A percentile compares a stretch with the other conserved stretches of the same genome.
These are phyloP conservation scores for Geotrichum phurueaensis DNA, from an alignment of 1,139 yeast genomes.

Conservation along the genomic window DNA sequence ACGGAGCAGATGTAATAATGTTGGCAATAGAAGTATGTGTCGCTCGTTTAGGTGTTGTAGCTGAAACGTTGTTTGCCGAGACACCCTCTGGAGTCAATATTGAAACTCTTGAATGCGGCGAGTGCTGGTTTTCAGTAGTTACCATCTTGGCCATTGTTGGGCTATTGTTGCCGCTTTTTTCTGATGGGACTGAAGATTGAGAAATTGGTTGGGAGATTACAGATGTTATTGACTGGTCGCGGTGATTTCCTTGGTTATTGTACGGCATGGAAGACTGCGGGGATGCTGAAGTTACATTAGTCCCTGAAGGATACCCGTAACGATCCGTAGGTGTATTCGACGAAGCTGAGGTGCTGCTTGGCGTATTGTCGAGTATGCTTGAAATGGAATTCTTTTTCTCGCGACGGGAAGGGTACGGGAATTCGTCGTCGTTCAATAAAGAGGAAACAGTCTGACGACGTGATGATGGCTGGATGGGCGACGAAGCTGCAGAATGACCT, in stretches of 20 bases:
- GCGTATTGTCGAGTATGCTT: constrained; percentile 1
- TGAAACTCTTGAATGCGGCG: not conserved
- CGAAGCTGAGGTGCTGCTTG: not conserved
- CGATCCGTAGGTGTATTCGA: not conserved
- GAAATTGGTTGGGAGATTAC: not conserved
- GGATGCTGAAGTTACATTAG: not conserved
- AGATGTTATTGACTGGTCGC: not conserved
- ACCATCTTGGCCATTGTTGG: constrained; percentile 1
- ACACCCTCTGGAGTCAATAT: not conserved
- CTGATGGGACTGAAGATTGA: not conserved
- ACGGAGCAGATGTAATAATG: not conserved
- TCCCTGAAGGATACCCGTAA: not conserved
- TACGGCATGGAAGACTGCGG: not conserved
- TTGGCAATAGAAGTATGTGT: not conserved
- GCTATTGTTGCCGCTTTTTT: not conserved
- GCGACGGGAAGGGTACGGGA: not conserved
- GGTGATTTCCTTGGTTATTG: not conserved
- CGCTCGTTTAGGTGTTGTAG: not conserved
- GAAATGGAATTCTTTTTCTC: constrained; percentile 2
- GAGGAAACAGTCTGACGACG: constrained; percentile 30
- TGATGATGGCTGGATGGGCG: constrained; percentile 11
- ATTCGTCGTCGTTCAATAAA: constrained; percentile 27
- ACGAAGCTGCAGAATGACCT: constrained; percentile 1
- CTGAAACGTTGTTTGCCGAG: not conserved
- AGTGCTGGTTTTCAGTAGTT: not conserved